Conservation (phyloP, 2,329 filamentous ascomycete genomes). For the Epicoccum nigrum region DNA sequence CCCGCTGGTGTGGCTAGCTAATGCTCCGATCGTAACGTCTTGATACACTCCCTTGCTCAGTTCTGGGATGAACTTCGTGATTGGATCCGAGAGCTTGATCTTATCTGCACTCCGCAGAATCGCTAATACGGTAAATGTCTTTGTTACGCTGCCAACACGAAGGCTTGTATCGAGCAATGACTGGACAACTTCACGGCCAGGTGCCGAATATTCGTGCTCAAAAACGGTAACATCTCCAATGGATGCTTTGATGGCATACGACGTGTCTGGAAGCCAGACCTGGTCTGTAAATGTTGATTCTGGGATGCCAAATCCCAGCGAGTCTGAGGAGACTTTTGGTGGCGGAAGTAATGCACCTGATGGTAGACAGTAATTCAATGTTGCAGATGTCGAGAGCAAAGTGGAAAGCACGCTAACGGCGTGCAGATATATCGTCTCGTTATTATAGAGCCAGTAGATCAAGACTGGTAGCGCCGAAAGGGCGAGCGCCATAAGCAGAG, state of each 20-base stretch:
- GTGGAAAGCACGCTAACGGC: not conserved
- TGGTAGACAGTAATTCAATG: slow-evolving; percentile 27
- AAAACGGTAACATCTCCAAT: slow-evolving; percentile 26
- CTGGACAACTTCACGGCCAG: slow-evolving; percentile 17
- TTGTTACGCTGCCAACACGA: slow-evolving; percentile 35
- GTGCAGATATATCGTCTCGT: not conserved
- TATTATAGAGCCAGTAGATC: slow-evolving; percentile 7
- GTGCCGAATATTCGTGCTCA: slow-evolving; percentile 23
- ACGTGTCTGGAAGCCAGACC: slow-evolving; percentile 22
- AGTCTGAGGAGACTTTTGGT: slow-evolving; percentile 13
- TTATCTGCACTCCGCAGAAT: slow-evolving; percentile 25
- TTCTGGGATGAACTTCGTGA: slow-evolving; percentile 32
- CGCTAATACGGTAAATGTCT: slow-evolving; percentile 35
- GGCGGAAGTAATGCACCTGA: slow-evolving; percentile 31
- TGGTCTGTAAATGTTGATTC: slow-evolving; percentile 7
- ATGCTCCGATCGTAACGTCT: slow-evolving; percentile 27
- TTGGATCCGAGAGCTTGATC: slow-evolving; percentile 31
- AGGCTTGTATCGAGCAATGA: slow-evolving; percentile 25
- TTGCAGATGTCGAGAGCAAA: not conserved
- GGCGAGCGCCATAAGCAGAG: not conserved
- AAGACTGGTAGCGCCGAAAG: slow-evolving; percentile 3
- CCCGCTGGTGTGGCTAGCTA: slow-evolving; percentile 34
- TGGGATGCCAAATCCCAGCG: slow-evolving; percentile 10
- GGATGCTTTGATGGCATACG: slow-evolving; percentile 31
- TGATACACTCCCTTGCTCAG: slow-evolving; percentile 23